Evolutionary conservation across 2,329 filamentous ascomycete genomes (phyloP).

Genomic region (Tolypocladium ophioglossoides): DNA sequence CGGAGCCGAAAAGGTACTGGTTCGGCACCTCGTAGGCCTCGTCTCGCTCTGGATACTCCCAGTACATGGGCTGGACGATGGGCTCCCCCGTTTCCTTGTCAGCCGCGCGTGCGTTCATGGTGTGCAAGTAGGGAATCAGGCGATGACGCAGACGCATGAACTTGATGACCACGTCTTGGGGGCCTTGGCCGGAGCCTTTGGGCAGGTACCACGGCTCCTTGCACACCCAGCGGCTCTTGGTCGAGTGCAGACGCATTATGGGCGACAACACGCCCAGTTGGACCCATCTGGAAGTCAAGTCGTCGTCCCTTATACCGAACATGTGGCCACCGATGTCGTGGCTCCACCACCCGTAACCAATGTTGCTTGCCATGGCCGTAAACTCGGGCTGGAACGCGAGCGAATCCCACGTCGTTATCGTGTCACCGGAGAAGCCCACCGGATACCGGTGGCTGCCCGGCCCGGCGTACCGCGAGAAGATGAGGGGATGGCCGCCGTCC

Average conservation of each 20-base stretch:
- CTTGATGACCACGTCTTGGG: constrained; percentile 32
- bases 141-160: constrained; percentile 45
- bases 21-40: constrained; percentile 47
- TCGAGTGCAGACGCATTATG: constrained; percentile 49
- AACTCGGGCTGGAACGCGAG: constrained; percentile 57
- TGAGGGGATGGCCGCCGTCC: constrained; percentile 30
- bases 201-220: constrained; percentile 50
- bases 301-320: constrained; percentile 43
- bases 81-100: constrained; percentile 34
- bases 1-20: constrained; percentile 47
- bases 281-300: constrained; percentile 49
- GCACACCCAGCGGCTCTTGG: constrained; percentile 44
- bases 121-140: constrained; percentile 50
- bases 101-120: constrained; percentile 38
- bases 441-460: constrained; percentile 55
- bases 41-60: constrained; percentile 39
- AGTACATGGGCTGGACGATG: constrained; percentile 52
- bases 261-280: constrained; percentile 52
- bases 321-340: constrained; percentile 59
- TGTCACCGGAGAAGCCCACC: constrained; percentile 54
- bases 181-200: constrained; percentile 30
- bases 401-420: constrained; percentile 47
- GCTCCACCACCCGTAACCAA: constrained; percentile 59
- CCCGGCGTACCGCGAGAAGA: constrained; percentile 51
- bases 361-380: constrained; percentile 54